Conservation (phyloP, 441 rosid genomes). For the Corymbia calophylla region DNA sequence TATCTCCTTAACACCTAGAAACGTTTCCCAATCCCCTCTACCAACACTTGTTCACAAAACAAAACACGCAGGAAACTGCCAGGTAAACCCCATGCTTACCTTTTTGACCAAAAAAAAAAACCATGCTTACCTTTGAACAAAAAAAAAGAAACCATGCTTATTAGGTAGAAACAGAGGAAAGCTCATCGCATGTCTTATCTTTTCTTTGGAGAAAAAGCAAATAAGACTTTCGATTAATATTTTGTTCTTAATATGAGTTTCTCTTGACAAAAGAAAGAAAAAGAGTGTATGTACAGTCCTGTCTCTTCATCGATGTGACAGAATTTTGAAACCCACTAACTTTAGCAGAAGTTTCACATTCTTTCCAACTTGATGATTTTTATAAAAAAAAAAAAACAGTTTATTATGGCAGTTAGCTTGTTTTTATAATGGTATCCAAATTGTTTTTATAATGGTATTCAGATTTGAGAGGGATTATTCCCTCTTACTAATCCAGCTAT, state of each 20-base stretch:
- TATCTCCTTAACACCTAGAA: not conserved
- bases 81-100: too few species aligned
- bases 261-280: too few species aligned
- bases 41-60: not conserved
- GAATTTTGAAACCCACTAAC: not conserved
- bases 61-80: too few species aligned
- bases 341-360: not conserved
- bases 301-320: too few species aligned
- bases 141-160: too few species aligned
- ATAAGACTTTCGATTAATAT: too few species aligned
- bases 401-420: not conserved
- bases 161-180: too few species aligned
- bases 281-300: too few species aligned
- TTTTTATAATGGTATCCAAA: not conserved
- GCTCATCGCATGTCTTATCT: too few species aligned
- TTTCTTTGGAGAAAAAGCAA: too few species aligned
- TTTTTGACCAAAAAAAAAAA: accelerated
- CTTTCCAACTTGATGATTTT: not conserved
- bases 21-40: not conserved
- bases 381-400: too few species aligned
- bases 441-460: not conserved
- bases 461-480: not conserved
- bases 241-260: too few species aligned
- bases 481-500: not conserved
- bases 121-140: accelerated